phyloP scores from a whole-genome alignment of 441 rosid species.

The Croton laevigatus region DNA sequence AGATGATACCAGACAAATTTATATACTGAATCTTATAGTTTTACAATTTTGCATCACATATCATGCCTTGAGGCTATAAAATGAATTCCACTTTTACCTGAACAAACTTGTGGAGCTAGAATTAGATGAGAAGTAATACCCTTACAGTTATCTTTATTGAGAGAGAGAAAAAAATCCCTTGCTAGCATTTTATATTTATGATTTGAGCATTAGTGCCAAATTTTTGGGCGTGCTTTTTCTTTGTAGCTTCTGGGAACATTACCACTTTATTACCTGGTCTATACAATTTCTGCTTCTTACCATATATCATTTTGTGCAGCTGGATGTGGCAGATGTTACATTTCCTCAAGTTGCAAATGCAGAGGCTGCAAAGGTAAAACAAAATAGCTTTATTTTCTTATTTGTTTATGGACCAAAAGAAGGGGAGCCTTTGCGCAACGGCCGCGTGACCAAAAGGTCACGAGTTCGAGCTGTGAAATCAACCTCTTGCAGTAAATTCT shows the following conservation, averaged over 20 bases:
- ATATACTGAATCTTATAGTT: neutral
- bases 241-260: neutral
- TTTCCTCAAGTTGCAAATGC: constrained; percentile 46
- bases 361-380: constrained; percentile 53
- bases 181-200: neutral
- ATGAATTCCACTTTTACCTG: neutral
- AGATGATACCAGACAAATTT: neutral
- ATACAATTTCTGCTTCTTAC: constrained; percentile 10
- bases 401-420: too few species aligned
- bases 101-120: neutral
- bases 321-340: constrained; percentile 60
- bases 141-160: neutral
- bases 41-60: neutral
- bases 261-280: neutral
- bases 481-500: too few species aligned
- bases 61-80: constrained; percentile 6
- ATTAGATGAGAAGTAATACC: neutral
- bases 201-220: neutral
- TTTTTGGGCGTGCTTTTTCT: neutral
- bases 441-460: too few species aligned
- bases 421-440: too few species aligned
- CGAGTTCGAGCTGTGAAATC: too few species aligned
- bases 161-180: neutral
- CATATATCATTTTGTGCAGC: constrained; percentile 43
- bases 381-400: constrained; percentile 12